Evolutionary conservation across 148 eudicot species (phyloP).

Genomic region (Rhododendron molle): DNA sequence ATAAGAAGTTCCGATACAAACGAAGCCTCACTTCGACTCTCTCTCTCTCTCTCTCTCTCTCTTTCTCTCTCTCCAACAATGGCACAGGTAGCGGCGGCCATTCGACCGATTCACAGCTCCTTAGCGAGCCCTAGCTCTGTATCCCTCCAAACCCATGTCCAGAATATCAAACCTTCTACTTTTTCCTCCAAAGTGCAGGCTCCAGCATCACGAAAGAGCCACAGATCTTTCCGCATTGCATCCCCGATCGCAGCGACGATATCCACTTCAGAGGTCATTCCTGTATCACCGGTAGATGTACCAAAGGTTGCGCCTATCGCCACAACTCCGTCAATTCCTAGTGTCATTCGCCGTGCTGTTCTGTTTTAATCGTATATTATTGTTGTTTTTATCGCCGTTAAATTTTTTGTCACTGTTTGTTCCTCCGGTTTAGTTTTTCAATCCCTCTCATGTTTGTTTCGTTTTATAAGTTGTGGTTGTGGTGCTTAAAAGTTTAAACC

Average conservation of each 20-base stretch:
- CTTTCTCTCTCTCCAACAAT: conserved; percentile 15
- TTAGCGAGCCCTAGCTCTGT: conserved; percentile 22
- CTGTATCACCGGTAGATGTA: conserved; percentile 59
- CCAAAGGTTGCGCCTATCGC: conserved; percentile 26
- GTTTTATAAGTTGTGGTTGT: background rate
- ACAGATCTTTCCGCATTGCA: conserved; percentile 7
- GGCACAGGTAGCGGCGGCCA: conserved; percentile 40
- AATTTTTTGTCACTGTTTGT: background rate
- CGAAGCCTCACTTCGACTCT: conserved; percentile 12
- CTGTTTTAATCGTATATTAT: background rate
- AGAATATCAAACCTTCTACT: conserved; percentile 29
- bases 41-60: conserved; percentile 5
- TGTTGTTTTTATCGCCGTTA: background rate
- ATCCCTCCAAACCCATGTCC: conserved; percentile 21
- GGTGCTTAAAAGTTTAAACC: background rate
- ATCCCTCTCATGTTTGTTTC: background rate
- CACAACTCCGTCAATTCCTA: background rate
- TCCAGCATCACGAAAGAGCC: conserved; percentile 3
- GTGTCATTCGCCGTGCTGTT: background rate
- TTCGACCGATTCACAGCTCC: conserved; percentile 33
- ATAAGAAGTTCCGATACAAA: conserved; percentile 33
- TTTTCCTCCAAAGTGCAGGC: conserved; percentile 21
- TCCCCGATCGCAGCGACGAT: conserved; percentile 26
- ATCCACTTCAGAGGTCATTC: conserved; percentile 40
- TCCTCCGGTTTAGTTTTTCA: background rate